Evolutionary conservation across 2,329 filamentous ascomycete species (phyloP).

Genomic region (Fusarium cicatricum): DNA sequence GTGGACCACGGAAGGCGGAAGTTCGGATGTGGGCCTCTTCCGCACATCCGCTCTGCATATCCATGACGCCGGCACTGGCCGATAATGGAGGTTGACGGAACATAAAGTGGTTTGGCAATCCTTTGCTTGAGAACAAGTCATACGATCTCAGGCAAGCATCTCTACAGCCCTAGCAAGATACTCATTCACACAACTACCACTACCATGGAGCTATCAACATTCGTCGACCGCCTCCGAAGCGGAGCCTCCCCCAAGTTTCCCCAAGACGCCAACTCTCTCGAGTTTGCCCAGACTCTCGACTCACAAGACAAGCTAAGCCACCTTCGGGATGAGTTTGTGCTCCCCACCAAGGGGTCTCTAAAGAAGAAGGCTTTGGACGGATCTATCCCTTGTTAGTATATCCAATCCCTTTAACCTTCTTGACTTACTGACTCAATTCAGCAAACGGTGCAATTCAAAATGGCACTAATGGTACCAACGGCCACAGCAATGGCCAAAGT

Average conservation of each 20-base stretch:
- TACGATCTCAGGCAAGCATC: constrained; percentile 32
- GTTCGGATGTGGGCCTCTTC: constrained; percentile 38
- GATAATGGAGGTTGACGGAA: constrained; percentile 19
- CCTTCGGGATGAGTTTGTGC: constrained; percentile 76
- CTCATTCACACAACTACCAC: not conserved
- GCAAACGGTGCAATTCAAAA: constrained; percentile 23
- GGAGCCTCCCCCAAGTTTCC: constrained; percentile 56
- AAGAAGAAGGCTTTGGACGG: constrained; percentile 67
- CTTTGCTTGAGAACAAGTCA: constrained; percentile 23
- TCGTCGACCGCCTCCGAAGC: constrained; percentile 51
- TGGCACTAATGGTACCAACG: constrained; percentile 28
- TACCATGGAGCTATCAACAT: constrained; percentile 51
- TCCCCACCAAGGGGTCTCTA: constrained; percentile 78
- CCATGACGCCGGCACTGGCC: constrained; percentile 5
- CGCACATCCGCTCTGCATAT: constrained; percentile 18
- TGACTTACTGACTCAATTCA: not conserved
- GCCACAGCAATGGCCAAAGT: constrained; percentile 29
- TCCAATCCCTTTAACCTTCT: too few relatives aligned
- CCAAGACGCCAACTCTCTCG: constrained; percentile 54
- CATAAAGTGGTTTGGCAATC: constrained; percentile 43
- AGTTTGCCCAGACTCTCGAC: constrained; percentile 64
- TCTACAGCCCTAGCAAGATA: not conserved
- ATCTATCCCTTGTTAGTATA: constrained; percentile 49
- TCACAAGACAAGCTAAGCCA: constrained; percentile 65
- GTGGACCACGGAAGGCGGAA: constrained; percentile 41